Evolutionary conservation across 78 protist species (phyloP), one percentile per base, ranked within the genome.

Genomic region (Dictyostelium capitatum): DNA sequence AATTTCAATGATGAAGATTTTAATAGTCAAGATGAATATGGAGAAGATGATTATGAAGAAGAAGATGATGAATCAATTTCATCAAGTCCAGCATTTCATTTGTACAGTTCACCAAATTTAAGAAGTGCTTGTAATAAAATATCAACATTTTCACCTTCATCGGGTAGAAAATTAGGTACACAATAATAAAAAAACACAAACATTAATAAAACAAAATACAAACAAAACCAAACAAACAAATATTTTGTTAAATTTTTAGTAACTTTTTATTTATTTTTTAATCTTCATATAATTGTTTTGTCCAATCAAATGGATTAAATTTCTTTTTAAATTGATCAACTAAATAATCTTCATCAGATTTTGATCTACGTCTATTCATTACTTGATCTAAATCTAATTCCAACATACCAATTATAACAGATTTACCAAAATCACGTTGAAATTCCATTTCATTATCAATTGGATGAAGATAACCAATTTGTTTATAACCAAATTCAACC

Each of bases 401-500:
- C 19, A 90, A 59, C 25, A 90, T 69, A 47, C 95, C 89, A 23
- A 87, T 77, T 7, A 90, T 69, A 1, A 90, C 73, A 32, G 64
- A 82, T 56, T 70, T 85, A 14, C 96, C 97, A 51, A 93, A 96
- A 53, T 81, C 89, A 48, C 65, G 1, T 28, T 69, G 94, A 81
- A 93, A 96, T 69, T 65, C 30, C 2, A 4, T 72, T 75, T 97
- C 97, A 46, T 97, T 90, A n/a, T 97, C 97, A 4, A 97, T 64
- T 4, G 92, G 96, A 37, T 89, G 92, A 1, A 96, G 98, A 19
- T 48, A 97, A 12, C 98, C 98, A 6, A 65, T 77, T 11, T 83
- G 80, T 72, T 95, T 89, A 47, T 70, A 59, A 2, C 95, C 95
- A 41, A 95, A 97, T 28, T 89, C 96, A 0, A 95, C 96, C 83